These are phyloP conservation scores for Cylindrodendrum hubeiense DNA, from an alignment of 2,329 filamentous ascomycete species.

Conservation along the genomic window DNA sequence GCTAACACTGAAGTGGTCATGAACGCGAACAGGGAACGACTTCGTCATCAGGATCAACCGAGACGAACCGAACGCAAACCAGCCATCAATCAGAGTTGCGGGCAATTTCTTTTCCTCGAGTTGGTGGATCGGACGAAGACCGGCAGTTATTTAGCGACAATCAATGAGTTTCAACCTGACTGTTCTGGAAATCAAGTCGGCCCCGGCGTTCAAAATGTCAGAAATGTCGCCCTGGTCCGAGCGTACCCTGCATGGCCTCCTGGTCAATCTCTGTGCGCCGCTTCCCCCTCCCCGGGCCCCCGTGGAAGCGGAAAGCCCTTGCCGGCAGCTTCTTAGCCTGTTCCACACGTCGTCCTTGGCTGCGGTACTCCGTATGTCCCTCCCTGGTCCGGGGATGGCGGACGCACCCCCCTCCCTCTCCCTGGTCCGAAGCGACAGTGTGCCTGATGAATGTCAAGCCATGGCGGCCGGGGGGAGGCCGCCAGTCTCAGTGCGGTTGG, in stretches of 20 bases:
- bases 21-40: neutral
- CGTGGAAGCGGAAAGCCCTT: conserved; percentile 49
- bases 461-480: conserved; percentile 32
- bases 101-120: conserved; percentile 32
- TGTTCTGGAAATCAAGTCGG: conserved; percentile 37
- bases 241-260: conserved; percentile 34
- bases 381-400: conserved; percentile 43
- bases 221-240: conserved; percentile 27
- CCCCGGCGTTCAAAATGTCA: conserved; percentile 24
- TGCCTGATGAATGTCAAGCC: conserved; percentile 42
- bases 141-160: conserved; percentile 44
- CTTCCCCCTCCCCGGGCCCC: conserved; percentile 36
- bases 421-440: conserved; percentile 34
- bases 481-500: conserved; percentile 34
- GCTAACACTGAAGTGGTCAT: conserved; percentile 7
- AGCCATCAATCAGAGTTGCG: conserved; percentile 31
- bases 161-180: conserved; percentile 32
- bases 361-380: conserved; percentile 33
- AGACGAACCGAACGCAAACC: conserved; percentile 5
- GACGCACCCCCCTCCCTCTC: conserved; percentile 34
- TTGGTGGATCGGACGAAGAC: conserved; percentile 31
- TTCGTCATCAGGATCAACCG: conserved; percentile 6
- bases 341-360: conserved; percentile 32
- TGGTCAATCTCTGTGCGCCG: conserved; percentile 38
- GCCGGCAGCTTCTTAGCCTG: conserved; percentile 38